Conservation (phyloP, 78 protist species). For the Dictyostelium purpureum region DNA sequence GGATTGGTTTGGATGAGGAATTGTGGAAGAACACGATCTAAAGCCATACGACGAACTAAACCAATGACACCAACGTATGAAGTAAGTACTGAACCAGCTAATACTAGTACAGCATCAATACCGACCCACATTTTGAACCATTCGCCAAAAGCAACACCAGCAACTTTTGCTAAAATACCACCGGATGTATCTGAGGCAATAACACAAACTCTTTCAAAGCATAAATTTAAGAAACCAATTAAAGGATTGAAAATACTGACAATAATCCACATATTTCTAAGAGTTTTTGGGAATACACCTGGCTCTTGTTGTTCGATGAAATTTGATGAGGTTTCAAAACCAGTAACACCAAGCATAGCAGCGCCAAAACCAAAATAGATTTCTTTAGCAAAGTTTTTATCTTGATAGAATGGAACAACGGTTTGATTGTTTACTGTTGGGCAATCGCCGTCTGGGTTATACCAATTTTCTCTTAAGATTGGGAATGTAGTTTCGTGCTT, state of each 20-base stretch:
- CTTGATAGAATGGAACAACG: neutral
- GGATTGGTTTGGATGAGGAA: constrained; percentile 77
- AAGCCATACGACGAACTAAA: constrained; percentile 85
- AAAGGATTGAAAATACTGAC: constrained; percentile 84
- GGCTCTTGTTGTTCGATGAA: constrained; percentile 90
- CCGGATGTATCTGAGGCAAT: constrained; percentile 10
- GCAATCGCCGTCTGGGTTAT: neutral
- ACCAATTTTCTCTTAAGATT: constrained; percentile 28
- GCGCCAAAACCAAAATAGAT: constrained; percentile 91
- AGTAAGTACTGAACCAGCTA: constrained; percentile 86
- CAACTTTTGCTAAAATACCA: constrained; percentile 47
- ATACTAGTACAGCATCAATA: constrained; percentile 88
- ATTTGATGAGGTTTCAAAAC: constrained; percentile 93
- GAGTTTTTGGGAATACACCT: constrained; percentile 91
- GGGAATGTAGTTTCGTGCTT: neutral
- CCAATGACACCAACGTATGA: constrained; percentile 92
- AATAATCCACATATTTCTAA: constrained; percentile 89
- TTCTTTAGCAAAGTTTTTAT: constrained; percentile 42
- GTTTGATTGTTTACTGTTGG: neutral
- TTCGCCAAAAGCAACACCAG: neutral
- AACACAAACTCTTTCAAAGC: constrained; percentile 10
- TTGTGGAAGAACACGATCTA: constrained; percentile 89
- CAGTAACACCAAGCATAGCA: constrained; percentile 92
- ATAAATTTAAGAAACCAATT: constrained; percentile 63
- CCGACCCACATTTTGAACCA: constrained; percentile 81